Base-by-base conservation (phyloP, 2,329 filamentous ascomycete species). In the Dactylellina parvicollis region DNA sequence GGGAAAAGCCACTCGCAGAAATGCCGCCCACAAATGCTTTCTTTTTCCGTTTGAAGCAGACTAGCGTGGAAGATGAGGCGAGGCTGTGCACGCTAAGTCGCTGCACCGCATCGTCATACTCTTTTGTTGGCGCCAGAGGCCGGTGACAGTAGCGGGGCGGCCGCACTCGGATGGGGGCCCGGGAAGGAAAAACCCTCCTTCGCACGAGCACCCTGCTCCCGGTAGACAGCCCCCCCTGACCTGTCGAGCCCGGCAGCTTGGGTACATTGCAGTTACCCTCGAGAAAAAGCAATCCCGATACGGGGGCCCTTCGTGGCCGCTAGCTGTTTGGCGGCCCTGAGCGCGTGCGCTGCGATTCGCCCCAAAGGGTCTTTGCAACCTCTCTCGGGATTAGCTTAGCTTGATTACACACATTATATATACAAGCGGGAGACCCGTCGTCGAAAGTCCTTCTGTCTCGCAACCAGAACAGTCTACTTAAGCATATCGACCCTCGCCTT, bases 341-440 rank as follows among this genome's bases (percentile, higher is more conserved):
- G 28, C 50, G 61, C 61, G 18, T 66, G 20, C 52, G 61, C 42
- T 42, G 50, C 28, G 42, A 24, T 66, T 47, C 52, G 61, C 61
- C 54, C 49, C 40, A 36, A 56, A 42, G 42, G 20, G 32, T 20
- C 3, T 52, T 32, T 49, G 62, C 42, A 59, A 32, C 47, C 65
- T 62, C 65, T 61, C 36, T 61, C 47, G 32, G 49, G 56, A 49
- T 47, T 62, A 57, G 66, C 56, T 62, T n/a, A 18, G 42, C 24
- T 71, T 40, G 57, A 55, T 55, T 54, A 50, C 47, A 55, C 40
- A 36, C 32, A 71, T 64, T 71, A 71, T 71, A 71, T 71, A 71
- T 71, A 61, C 50, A 64, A 40, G 66, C 57, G 57, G 56, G 36
- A n/a, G 22, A 57, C 57, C 66, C 57, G 57, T 71, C 66, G 52